Conservation (phyloP, 2,329 filamentous ascomycete genomes). For the Talaromyces sp. region DNA sequence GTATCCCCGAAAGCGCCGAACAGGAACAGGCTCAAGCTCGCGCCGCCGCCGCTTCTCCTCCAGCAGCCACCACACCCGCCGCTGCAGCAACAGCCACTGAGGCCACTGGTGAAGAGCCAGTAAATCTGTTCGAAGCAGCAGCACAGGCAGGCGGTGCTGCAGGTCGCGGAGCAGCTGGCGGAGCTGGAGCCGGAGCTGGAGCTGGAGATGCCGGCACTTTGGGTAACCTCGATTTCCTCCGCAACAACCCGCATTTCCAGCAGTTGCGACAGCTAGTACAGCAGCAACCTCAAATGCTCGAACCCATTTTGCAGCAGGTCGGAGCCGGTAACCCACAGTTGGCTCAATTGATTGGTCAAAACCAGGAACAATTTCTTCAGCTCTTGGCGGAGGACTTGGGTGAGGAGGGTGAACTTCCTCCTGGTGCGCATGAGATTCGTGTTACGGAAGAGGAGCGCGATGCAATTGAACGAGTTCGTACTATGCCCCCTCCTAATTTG, state of each 20-base stretch:
- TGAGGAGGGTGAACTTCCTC: constrained; percentile 72
- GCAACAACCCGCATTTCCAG: constrained; percentile 96
- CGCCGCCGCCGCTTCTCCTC: constrained; percentile 39
- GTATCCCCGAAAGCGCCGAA: constrained; percentile 81
- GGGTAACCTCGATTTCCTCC: constrained; percentile 85
- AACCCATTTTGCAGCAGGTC: constrained; percentile 95
- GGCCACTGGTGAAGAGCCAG: constrained; percentile 55
- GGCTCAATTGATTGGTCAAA: constrained; percentile 83
- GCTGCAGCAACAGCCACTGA: constrained; percentile 37
- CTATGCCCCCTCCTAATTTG: neutral
- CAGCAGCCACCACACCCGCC: constrained; percentile 29
- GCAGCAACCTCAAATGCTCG: constrained; percentile 96
- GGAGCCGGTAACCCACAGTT: constrained; percentile 92
- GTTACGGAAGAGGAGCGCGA: constrained; percentile 96
- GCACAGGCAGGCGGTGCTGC: constrained; percentile 64
- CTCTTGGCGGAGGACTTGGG: constrained; percentile 84
- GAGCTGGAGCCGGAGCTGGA: constrained; percentile 28
- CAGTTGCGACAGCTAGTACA: constrained; percentile 96
- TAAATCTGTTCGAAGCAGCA: constrained; percentile 92
- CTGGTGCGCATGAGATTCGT: constrained; percentile 81
- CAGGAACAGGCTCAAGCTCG: constrained; percentile 61
- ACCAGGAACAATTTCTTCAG: constrained; percentile 90
- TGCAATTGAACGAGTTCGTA: constrained; percentile 85
- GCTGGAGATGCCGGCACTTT: constrained; percentile 56
- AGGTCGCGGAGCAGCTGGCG: constrained; percentile 42